These are phyloP conservation scores for Solanum tarapatanum DNA, from an alignment of 257 asterid species.

Conservation along the genomic window DNA sequence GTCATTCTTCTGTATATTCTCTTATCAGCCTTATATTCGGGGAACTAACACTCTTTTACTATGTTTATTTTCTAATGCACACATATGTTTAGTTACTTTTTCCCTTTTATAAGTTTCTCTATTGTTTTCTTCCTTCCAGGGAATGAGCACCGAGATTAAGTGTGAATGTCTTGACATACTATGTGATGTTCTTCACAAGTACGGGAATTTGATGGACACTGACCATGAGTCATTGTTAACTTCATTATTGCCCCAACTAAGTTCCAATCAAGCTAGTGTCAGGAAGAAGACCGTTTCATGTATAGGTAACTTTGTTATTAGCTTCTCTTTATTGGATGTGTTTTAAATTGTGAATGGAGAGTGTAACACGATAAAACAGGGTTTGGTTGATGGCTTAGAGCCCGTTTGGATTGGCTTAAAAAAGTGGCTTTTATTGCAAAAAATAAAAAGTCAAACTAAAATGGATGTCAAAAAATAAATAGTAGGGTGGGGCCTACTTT, in stretches of 20 bases:
- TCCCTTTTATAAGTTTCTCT: background rate
- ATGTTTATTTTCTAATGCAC: background rate
- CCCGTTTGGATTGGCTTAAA: background rate
- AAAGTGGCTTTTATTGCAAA: background rate
- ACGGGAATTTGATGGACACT: constrained; percentile 76
- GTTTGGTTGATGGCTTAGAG: background rate
- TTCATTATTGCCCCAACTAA: constrained; percentile 77
- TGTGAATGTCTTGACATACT: constrained; percentile 95
- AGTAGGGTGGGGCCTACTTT: too few species aligned
- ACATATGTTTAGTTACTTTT: background rate
- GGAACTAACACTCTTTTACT: background rate
- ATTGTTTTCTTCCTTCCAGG: constrained; percentile 26
- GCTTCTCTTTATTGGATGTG: background rate
- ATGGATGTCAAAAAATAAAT: too few species aligned
- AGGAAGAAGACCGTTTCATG: constrained; percentile 94
- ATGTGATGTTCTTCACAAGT: constrained; percentile 94
- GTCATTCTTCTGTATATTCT: background rate
- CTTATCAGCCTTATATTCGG: background rate
- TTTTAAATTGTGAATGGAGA: background rate
- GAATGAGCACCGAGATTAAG: constrained; percentile 79
- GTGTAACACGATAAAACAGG: background rate
- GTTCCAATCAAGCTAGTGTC: constrained; percentile 86
- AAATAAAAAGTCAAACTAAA: background rate
- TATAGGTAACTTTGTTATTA: constrained; percentile 50
- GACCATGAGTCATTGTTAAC: constrained; percentile 70